phyloP scores from a whole-genome alignment of 306 rosid species.

The apple (Malus domestica) region ASM211411v1 NC_041802.1:31993501-31994000 shows the following conservation, averaged over 20 bases:
- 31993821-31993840: neutral
- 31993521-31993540: neutral
- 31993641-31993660: constrained; percentile 27
- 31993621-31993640: constrained; percentile 45
- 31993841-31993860: neutral
- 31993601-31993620: neutral
- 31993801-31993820: neutral
- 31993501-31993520: constrained; percentile 7
- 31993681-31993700: constrained; percentile 23
- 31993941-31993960: neutral
- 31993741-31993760: neutral
- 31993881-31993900: no score
- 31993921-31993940: no score
- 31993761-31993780: neutral
- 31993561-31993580: neutral
- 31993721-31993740: constrained; percentile 34
- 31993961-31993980: neutral
- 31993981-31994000: no score
- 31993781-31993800: neutral
- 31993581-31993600: neutral
- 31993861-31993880: neutral
- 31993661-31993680: constrained; percentile 31
- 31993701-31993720: constrained; percentile 18
- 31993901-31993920: no score
- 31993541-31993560: neutral